Evolutionary conservation across 768 basidiomycete genomes (phyloP).

Genomic region (Sporobolomyces pararoseus): DNA sequence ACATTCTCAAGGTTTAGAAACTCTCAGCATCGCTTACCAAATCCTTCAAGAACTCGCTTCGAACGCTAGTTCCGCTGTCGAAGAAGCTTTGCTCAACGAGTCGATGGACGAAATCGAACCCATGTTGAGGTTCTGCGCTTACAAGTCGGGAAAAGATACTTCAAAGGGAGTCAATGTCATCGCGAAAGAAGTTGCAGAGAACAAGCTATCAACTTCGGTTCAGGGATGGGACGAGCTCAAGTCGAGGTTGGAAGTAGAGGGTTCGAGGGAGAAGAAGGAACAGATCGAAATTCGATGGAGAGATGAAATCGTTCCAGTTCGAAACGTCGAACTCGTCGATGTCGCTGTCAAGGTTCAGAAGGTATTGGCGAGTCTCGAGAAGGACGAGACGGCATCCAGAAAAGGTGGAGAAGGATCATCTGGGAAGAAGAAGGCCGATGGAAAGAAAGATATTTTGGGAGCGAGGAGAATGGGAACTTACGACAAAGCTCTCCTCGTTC

Average conservation of each 20-base stretch:
- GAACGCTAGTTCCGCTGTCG: conserved; percentile 58
- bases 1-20: conserved; percentile 64
- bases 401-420: conserved; percentile 31
- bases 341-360: conserved; percentile 76
- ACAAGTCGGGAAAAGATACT: conserved; percentile 61
- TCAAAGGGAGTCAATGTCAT: conserved; percentile 64
- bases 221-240: conserved; percentile 57
- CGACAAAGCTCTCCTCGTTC: conserved; percentile 73
- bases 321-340: conserved; percentile 86
- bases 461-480: conserved; percentile 76
- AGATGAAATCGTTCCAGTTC: conserved; percentile 73
- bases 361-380: conserved; percentile 61
- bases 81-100: conserved; percentile 78
- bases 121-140: conserved; percentile 86
- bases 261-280: conserved; percentile 45
- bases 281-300: conserved; percentile 56
- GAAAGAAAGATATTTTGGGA: conserved; percentile 48
- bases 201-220: conserved; percentile 61
- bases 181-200: conserved; percentile 58
- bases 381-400: conserved; percentile 20
- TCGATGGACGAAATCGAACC: conserved; percentile 85
- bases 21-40: conserved; percentile 71
- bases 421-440: conserved; percentile 46
- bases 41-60: conserved; percentile 67
- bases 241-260: conserved; percentile 51